phyloP scores from a whole-genome alignment of 2,329 filamentous ascomycete species.

The Cadophora gregata region DNA sequence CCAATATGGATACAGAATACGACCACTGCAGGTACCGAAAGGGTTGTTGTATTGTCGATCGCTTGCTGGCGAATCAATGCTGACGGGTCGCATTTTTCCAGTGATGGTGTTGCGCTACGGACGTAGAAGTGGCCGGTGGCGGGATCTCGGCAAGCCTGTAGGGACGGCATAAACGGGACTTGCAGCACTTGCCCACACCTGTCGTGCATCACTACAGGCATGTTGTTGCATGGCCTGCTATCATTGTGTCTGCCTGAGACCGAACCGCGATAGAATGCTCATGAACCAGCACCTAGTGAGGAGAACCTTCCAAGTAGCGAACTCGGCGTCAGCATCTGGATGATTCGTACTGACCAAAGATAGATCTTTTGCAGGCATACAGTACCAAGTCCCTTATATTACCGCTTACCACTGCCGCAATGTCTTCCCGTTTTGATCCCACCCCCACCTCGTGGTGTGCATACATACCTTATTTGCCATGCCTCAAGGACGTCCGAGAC shows the following conservation, averaged over 20 bases:
- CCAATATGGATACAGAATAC: neutral
- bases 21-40: neutral
- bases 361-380: neutral
- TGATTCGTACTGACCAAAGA: neutral
- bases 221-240: neutral
- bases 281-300: conserved; percentile 1
- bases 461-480: conserved; percentile 7
- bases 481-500: conserved; percentile 24
- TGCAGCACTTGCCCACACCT: neutral
- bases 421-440: neutral
- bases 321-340: neutral
- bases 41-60: neutral
- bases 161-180: neutral
- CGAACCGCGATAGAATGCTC: conserved; percentile 2
- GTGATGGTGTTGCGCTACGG: neutral
- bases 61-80: neutral
- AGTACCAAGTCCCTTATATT: conserved; percentile 9
- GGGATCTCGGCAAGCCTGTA: neutral
- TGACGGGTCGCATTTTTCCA: neutral
- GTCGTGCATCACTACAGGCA: neutral
- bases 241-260: neutral
- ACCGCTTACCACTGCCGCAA: conserved; percentile 4
- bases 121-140: neutral
- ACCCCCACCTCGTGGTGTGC: conserved; percentile 4
- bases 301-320: conserved; percentile 1